These are phyloP conservation scores for Symbiodinium natans DNA, from an alignment of 73 alveolate genomes.

Conservation along the genomic window DNA sequence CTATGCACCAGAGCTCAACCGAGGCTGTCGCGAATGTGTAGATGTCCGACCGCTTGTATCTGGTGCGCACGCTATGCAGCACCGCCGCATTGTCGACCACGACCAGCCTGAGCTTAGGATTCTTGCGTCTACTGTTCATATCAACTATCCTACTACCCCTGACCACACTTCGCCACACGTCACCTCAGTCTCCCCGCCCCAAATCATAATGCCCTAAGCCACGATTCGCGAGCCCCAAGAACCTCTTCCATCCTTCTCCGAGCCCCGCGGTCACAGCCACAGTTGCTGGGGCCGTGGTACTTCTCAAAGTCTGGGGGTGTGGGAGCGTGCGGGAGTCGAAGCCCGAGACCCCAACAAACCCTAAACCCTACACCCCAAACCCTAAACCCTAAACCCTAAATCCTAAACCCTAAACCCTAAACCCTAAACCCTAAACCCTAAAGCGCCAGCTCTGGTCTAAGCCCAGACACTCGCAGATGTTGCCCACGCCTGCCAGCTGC, in stretches of 20 bases:
- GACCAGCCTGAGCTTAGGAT: constrained; percentile 62
- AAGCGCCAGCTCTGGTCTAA: too few species aligned
- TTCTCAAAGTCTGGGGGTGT: too few species aligned
- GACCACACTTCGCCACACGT: background rate
- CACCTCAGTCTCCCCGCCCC: background rate
- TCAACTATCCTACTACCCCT: background rate
- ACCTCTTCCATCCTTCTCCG: too few species aligned
- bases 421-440: background rate
- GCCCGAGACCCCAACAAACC: too few species aligned
- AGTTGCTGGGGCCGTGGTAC: too few species aligned
- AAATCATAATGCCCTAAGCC: background rate
- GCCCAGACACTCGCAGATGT: constrained; percentile 47
- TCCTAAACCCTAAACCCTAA: background rate
- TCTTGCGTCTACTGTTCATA: background rate
- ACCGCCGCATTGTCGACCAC: constrained; percentile 89
- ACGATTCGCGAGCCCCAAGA: background rate
- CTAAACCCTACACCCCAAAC: too few species aligned
- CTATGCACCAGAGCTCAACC: too few species aligned
- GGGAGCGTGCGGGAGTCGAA: too few species aligned
- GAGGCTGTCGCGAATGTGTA: constrained; percentile 51
- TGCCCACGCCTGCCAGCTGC: constrained; percentile 69
- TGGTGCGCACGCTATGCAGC: constrained; percentile 82
- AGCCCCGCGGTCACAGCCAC: too few species aligned
- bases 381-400: too few species aligned
- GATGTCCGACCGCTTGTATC: constrained; percentile 75